Evolutionary conservation across 2,329 filamentous ascomycete species (phyloP), one percentile per base, ranked within the genome.

Genomic region (Pestalotiopsis sp.): DNA sequence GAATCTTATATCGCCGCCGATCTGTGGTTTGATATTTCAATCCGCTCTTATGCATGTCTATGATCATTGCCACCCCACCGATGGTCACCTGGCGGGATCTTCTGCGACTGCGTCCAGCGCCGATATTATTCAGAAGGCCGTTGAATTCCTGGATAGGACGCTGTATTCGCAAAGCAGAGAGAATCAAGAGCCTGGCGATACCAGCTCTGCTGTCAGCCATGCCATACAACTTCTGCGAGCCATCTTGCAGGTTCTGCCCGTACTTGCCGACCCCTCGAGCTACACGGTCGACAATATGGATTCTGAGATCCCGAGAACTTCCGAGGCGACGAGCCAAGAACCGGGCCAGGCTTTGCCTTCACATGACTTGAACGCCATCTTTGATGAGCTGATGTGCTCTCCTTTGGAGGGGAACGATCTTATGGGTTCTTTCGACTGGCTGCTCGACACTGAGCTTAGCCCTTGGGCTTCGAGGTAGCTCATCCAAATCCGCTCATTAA

Each of bases 1-100:
- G n/a, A 57, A 45, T 36, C 7, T 27, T 11, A 41, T 66, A 31
- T 41, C 27, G 20, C 55, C 65, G 7, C 49, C 65, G 12, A 27
- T 60, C n/a, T 45, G 59, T 45, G 36, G 41, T 38, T 13, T 66
- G 23, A 41, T 60, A 41, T 66, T 66, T 38, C 52, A 60, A 17
- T 66, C 23, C 23, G 65, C 52, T 5, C 20, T 66, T 4, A 57
- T 66, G 38, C 65, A 66, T 27, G 31, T 66, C 3, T 66, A 25
- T n/a, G 61, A 66, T 23, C 55, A 66, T 20, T 65, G 63, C n/a
- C 45, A 31, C 9, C 3, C 59, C 36, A 5, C 5, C 17, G 17
- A 52, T n/a, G 45, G 20, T n/a, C 45, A 52, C 17, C 12, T 9
- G 45, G 14, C 45, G 2, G 45, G 20, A 45, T 45, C 41, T 13